Conservation (phyloP, 1,284 basidiomycete species). For the Phenoliferia sp. region DNA sequence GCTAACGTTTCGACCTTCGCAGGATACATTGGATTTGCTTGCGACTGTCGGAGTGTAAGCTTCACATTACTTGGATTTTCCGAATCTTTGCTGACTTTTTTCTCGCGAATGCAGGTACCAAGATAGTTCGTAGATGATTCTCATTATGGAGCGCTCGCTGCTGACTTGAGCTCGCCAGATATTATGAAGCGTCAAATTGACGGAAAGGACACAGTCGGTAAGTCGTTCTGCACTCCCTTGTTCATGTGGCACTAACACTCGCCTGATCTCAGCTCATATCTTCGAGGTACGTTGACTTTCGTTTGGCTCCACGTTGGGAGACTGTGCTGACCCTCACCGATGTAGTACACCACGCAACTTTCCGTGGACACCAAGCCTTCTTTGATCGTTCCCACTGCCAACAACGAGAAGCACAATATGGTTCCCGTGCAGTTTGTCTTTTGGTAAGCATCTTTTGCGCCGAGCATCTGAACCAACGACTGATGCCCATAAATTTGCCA, state of each 20-base stretch:
- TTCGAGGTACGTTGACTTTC: slow-evolving; percentile 54
- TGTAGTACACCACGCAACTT: slow-evolving; percentile 46
- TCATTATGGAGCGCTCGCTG: background rate
- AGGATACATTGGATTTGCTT: slow-evolving; percentile 56
- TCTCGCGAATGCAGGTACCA: background rate
- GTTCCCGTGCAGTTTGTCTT: slow-evolving; percentile 94
- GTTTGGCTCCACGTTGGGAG: background rate
- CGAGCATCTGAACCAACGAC: background rate
- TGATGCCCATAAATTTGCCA: too few relatives aligned
- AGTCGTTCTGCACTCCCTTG: slow-evolving; percentile 29
- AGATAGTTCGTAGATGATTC: background rate
- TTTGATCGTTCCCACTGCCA: slow-evolving; percentile 75
- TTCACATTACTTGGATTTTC: background rate
- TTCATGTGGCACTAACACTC: slow-evolving; percentile 77
- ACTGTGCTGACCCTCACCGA: background rate
- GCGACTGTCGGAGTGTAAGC: slow-evolving; percentile 39
- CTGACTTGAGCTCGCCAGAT: slow-evolving; percentile 39
- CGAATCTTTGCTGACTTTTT: background rate
- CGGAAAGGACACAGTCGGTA: slow-evolving; percentile 76
- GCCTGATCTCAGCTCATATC: slow-evolving; percentile 75
- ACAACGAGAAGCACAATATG: slow-evolving; percentile 77
- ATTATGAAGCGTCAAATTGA: slow-evolving; percentile 89
- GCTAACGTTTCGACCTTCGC: background rate
- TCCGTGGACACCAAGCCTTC: slow-evolving; percentile 71
- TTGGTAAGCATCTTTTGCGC: slow-evolving; percentile 43